Evolutionary conservation across 2,329 filamentous ascomycete genomes (phyloP).

Genomic region (Chaetomium sp.): DNA sequence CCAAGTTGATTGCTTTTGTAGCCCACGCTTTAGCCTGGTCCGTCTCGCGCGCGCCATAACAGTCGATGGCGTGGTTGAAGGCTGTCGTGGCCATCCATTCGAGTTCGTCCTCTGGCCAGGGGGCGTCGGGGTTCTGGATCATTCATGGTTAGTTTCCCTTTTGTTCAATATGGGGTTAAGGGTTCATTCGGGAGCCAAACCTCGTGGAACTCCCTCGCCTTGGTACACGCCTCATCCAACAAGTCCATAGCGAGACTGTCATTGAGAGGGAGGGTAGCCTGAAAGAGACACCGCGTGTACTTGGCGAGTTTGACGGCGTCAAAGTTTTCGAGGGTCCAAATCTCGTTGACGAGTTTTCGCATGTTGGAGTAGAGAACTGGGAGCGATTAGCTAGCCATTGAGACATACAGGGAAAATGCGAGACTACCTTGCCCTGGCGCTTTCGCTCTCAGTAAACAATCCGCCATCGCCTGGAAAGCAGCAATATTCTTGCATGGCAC

Average conservation of each 20-base stretch:
- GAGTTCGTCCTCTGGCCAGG: slow-evolving; percentile 61
- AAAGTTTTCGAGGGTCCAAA: slow-evolving; percentile 51
- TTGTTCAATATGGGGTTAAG: too few species aligned
- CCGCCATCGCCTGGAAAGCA: slow-evolving; percentile 58
- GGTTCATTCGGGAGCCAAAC: too few species aligned
- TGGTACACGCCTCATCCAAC: slow-evolving; percentile 54
- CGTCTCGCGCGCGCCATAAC: slow-evolving; percentile 51
- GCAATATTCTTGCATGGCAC: slow-evolving; percentile 37
- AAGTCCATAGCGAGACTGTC: slow-evolving; percentile 52
- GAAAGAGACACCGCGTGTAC: slow-evolving; percentile 74
- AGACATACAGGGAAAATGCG: background rate
- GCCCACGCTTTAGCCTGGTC: slow-evolving; percentile 55
- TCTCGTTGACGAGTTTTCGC: slow-evolving; percentile 63
- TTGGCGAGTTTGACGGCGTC: slow-evolving; percentile 58
- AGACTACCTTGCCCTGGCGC: slow-evolving; percentile 44
- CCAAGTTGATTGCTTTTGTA: slow-evolving; percentile 54
- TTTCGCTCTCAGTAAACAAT: slow-evolving; percentile 52
- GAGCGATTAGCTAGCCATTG: background rate
- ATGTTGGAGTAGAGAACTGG: slow-evolving; percentile 48
- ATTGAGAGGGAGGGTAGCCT: slow-evolving; percentile 54
- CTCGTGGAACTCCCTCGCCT: slow-evolving; percentile 45
- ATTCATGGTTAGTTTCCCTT: too few species aligned
- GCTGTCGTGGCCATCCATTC: slow-evolving; percentile 67
- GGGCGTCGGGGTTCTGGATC: slow-evolving; percentile 30
- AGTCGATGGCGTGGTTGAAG: slow-evolving; percentile 66